Evolutionary conservation across 2,329 filamentous ascomycete genomes (phyloP), one percentile per base, ranked within the genome.

Genomic region (Metarhizium anisopliae): DNA sequence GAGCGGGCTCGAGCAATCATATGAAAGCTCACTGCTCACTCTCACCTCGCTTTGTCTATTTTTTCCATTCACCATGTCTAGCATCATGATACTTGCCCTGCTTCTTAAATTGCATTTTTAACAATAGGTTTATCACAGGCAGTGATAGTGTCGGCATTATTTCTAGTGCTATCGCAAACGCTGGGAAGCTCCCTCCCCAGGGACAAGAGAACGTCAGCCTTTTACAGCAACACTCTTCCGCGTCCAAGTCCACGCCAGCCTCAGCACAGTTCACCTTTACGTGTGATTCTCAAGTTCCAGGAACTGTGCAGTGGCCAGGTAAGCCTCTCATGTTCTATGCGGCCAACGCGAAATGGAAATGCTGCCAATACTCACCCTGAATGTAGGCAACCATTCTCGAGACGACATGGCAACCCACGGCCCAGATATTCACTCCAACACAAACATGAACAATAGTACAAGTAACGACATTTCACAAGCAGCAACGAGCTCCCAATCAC

Each of bases 261-360:
- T 90, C 91, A 56, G 87, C 89, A 0, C 90, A 96, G 64, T 99
- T 99, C 69, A 99, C 94, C 10, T 99, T 99, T 67, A 95, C 90
- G 13, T 96, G 91, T 71, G 89, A 95, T 65, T 93, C 92, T 1
- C 90, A 94, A 67, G 90, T 91, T 42, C 86, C 89, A 1, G 90
- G 87, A 57, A 84, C 87, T 55, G 82, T 90, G 68, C 84, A 85
- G 53, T 90, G 88, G 85, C 88, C 89, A 47, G 83, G 85, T 65
- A 71, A 72, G 59, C 63, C 36, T 16, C 13, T 30, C 30, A 4
- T 20, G 8, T 49, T 16, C 11, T 18, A 18, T 36, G 16, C 8
- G 3, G 6, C 20, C 14, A 35, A 35, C 6, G 32, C 2, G 10
- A 50, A 11, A 16, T 38, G 25, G 32, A 6, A 6, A 50, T 4